phyloP scores from a whole-genome alignment of 1,284 basidiomycete genomes.

The Porodaedalea pini region DNA sequence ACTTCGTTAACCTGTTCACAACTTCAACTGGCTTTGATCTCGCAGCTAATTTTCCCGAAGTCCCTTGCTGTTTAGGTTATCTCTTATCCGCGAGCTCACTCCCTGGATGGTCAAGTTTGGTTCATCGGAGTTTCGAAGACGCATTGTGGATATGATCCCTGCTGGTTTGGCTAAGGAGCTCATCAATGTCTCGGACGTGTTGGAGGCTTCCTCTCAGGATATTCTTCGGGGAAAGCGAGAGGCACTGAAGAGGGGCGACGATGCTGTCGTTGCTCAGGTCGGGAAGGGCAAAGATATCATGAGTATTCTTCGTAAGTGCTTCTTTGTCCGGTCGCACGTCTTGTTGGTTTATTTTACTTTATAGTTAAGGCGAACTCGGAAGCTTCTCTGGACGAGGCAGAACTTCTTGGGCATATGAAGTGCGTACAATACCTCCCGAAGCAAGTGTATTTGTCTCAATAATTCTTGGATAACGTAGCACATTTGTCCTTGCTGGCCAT shows the following conservation, averaged over 20 bases:
- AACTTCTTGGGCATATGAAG: constrained; percentile 28
- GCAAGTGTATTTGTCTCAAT: not conserved
- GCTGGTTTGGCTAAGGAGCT: not conserved
- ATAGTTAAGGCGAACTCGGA: no score
- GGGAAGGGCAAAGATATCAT: constrained; percentile 29
- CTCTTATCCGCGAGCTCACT: no score
- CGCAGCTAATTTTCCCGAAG: no score
- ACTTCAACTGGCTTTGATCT: no score
- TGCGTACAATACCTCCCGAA: constrained; percentile 22
- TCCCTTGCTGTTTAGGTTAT: no score
- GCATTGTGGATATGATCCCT: not conserved
- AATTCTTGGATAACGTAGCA: constrained; percentile 22
- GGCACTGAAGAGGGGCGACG: constrained; percentile 25
- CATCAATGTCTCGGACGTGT: not conserved
- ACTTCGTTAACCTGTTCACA: not conserved
- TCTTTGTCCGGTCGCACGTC: no score
- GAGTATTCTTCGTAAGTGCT: no score
- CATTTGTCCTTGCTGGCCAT: constrained; percentile 29
- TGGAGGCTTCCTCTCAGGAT: constrained; percentile 5
- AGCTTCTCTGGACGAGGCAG: no score
- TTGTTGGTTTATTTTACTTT: no score
- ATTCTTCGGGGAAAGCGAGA: constrained; percentile 23
- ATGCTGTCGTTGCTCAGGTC: constrained; percentile 24
- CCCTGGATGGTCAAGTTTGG: no score
- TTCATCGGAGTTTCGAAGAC: no score